Evolutionary conservation across 495 filamentous ascomycete genomes (phyloP).

Genomic region (Xylaria longipes): DNA sequence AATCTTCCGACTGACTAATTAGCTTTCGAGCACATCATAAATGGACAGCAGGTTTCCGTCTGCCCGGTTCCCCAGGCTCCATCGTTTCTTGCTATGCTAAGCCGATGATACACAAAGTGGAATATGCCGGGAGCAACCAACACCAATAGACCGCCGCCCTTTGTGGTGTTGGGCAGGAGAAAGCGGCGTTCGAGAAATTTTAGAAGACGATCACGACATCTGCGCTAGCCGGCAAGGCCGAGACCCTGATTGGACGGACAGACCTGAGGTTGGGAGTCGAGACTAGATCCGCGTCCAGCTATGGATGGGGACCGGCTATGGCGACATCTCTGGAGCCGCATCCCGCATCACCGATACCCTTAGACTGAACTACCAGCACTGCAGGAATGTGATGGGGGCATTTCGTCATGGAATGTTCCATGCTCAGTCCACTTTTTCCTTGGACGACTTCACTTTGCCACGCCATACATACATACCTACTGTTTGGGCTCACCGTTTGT

Average conservation of each 20-base stretch:
- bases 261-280: constrained; percentile 11
- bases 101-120: background rate
- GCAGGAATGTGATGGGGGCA: background rate
- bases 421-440: constrained; percentile 24
- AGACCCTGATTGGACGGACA: constrained; percentile 39
- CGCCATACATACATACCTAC: too few species aligned
- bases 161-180: background rate
- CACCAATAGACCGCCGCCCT: constrained; percentile 3
- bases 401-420: constrained; percentile 6
- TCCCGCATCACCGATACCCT: constrained; percentile 28
- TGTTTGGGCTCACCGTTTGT: background rate
- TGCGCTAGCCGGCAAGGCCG: constrained; percentile 38
- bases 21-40: constrained; percentile 10
- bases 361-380: background rate
- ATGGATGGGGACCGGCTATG: constrained; percentile 26
- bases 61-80: constrained; percentile 8
- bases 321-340: constrained; percentile 27
- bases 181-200: constrained; percentile 34
- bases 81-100: constrained; percentile 6
- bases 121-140: constrained; percentile 5
- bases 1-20: constrained; percentile 24
- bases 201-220: constrained; percentile 49
- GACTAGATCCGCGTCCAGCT: background rate
- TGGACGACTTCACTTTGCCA: background rate
- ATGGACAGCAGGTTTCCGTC: background rate